Percentiles rank a stretch among this genome's conserved stretches.
Conservation (phyloP, 2,329 filamentous ascomycete species). For the Pseudogymnoascus sp. region DNA sequence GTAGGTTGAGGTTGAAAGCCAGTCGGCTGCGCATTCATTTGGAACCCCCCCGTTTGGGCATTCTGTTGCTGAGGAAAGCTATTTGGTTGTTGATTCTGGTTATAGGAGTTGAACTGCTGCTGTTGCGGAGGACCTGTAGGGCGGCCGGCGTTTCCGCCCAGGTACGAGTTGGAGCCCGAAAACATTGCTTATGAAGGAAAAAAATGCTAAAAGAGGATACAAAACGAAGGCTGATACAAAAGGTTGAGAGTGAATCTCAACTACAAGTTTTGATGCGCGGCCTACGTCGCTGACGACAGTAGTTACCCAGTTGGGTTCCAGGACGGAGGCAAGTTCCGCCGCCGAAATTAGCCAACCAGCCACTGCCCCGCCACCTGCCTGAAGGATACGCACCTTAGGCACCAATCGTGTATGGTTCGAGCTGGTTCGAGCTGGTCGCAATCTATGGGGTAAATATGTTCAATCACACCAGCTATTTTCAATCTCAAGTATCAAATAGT, state of each 20-base stretch:
- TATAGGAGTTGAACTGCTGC: conserved; percentile 40
- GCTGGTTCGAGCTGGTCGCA: not conserved
- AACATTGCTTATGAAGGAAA: conserved; percentile 56
- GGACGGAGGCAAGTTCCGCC: conserved; percentile 6
- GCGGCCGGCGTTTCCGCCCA: conserved; percentile 71
- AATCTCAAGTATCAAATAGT: not conserved
- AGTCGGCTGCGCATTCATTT: conserved; percentile 23
- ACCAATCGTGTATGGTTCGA: not conserved
- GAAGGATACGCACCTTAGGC: not conserved
- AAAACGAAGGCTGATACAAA: conserved; percentile 13
- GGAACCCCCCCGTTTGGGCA: conserved; percentile 26
- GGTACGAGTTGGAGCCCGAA: conserved; percentile 78
- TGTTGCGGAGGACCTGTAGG: conserved; percentile 60
- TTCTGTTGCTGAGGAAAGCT: conserved; percentile 28
- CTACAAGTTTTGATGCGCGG: conserved; percentile 7
- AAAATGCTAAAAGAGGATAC: conserved; percentile 12
- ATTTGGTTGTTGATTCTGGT: conserved; percentile 29
- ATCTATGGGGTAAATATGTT: not conserved
- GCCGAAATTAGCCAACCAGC: conserved; percentile 8
- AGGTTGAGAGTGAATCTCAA: conserved; percentile 8
- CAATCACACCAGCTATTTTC: not conserved
- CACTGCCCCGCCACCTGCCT: not conserved
- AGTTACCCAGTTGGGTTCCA: conserved; percentile 10
- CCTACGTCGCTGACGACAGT: conserved; percentile 8
- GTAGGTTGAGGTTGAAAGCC: conserved; percentile 29